phyloP scores from a whole-genome alignment of 768 basidiomycete genomes.

The Podaxis sp. region DNA sequence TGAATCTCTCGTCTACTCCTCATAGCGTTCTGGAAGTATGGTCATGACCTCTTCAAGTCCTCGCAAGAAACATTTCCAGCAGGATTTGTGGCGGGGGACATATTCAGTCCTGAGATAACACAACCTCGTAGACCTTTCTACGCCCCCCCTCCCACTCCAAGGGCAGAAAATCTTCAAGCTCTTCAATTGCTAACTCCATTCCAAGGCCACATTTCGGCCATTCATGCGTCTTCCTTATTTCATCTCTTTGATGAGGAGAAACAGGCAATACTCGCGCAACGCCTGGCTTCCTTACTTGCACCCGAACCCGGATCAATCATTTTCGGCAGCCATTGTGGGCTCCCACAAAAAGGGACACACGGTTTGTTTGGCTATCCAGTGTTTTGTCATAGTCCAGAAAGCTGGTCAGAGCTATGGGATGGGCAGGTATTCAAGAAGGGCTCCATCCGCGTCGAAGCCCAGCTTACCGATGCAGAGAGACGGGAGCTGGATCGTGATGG shows the following conservation, averaged over 20 bases:
- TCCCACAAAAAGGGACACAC: conserved; percentile 16
- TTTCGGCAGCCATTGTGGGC: conserved; percentile 32
- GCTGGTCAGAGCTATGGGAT: conserved; percentile 13
- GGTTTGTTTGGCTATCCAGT: not conserved
- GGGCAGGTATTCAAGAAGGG: conserved; percentile 12
- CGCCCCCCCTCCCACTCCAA: conserved; percentile 3
- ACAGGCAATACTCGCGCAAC: conserved; percentile 25
- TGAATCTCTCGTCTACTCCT: not conserved
- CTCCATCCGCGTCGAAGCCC: conserved; percentile 6
- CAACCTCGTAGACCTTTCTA: conserved; percentile 23
- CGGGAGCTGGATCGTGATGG: not conserved
- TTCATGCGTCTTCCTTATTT: conserved; percentile 35
- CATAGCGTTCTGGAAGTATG: conserved; percentile 57
- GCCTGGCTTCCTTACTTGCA: conserved; percentile 26
- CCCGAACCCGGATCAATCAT: conserved; percentile 29
- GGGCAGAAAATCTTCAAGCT: not conserved
- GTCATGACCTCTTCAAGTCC: conserved; percentile 55
- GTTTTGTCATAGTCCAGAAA: conserved; percentile 14
- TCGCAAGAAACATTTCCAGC: conserved; percentile 49
- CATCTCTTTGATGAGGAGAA: conserved; percentile 30
- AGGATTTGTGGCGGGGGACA: conserved; percentile 51
- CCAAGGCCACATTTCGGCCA: conserved; percentile 42
- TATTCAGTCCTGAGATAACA: conserved; percentile 42
- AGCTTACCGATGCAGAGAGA: not conserved
- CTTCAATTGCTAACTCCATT: conserved; percentile 25